A percentile compares a stretch with the other conserved stretches of the same genome.
Conservation (phyloP, 768 basidiomycete genomes). For the Trametes meyenii region DNA sequence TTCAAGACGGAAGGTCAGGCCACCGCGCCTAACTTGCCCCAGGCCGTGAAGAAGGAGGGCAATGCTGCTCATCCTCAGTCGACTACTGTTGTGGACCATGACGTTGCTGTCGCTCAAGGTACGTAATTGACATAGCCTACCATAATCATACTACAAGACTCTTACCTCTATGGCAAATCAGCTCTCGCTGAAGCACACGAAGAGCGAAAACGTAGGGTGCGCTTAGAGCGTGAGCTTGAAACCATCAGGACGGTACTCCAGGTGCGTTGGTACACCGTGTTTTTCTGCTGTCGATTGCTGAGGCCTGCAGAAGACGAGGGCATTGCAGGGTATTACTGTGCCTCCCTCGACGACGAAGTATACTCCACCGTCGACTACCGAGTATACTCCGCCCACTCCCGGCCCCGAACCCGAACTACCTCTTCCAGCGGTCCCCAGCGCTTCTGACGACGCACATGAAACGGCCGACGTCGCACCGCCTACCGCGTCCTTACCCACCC, state of each 20-base stretch:
- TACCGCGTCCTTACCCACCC: no score
- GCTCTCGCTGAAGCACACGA: conserved; percentile 5
- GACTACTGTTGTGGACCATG: neutral
- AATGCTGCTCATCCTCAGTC: neutral
- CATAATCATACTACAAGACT: neutral
- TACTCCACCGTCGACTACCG: no score
- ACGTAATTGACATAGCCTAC: neutral
- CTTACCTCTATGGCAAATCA: neutral
- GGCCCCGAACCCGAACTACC: no score
- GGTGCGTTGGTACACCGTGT: neutral
- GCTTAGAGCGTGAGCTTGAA: neutral
- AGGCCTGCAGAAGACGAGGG: no score
- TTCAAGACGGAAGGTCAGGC: neutral
- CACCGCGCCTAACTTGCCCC: neutral
- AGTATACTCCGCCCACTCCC: no score
- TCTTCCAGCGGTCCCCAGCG: no score
- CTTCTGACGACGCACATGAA: no score
- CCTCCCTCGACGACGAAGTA: no score
- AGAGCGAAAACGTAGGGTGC: neutral
- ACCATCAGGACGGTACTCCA: neutral
- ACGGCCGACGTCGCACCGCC: no score
- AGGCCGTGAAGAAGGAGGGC: neutral
- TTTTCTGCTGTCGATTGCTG: neutral
- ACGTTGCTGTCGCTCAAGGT: conserved; percentile 3
- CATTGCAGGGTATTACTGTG: no score